Base-by-base conservation (phyloP, 164 flowering plant genomes). In the Liquidambar formosana region DNA sequence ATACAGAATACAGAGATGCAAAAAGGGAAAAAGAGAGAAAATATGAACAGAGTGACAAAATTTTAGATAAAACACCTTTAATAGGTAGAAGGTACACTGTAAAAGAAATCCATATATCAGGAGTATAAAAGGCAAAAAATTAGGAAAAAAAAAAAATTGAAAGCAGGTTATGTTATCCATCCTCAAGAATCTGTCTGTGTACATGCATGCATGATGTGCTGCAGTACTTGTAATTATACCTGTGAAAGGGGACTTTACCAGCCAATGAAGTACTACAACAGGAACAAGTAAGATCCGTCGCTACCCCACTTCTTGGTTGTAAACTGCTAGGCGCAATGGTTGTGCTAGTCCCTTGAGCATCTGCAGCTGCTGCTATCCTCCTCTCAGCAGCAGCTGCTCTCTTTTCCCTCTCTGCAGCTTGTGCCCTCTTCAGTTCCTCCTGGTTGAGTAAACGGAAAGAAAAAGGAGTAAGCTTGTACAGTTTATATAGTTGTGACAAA, bases 371-470 rank as follows among this genome's bases (percentile, higher is more conserved):
- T 21, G 93, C 96, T 10, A 91, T 79, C 76, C 97, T 86, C 76
- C 83, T 89, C 84, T 92, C 99, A 16, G 97, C 97, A 44, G 99
- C 99, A 26, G 93, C 93, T 22, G 99, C 99, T 75, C 97, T 83
- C 81, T 88, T 92, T 78, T 94, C 99, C 75, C 99, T 84, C 67
- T 94, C 98, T 4, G 69, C 85, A 19, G 78, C 95, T 70, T 61
- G 84, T 66, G 78, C 73, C 65, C 79, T 84, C 76, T 78, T 87
- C 38, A 81, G 72, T 68, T 87, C 86, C 80, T 90, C 97, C 97
- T 90, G 80, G 28, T 48, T 16, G 22, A 52, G 18, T 13, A 41
- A 4, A 53, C n/a, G n/a, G n/a, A n/a, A n/a, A n/a, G n/a, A n/a
- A n/a, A n/a, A n/a, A n/a, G n/a, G n/a, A n/a, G n/a, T n/a, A n/a